Conservation (phyloP, 179 eudicot genomes). For the Dionaea muscipula region DNA sequence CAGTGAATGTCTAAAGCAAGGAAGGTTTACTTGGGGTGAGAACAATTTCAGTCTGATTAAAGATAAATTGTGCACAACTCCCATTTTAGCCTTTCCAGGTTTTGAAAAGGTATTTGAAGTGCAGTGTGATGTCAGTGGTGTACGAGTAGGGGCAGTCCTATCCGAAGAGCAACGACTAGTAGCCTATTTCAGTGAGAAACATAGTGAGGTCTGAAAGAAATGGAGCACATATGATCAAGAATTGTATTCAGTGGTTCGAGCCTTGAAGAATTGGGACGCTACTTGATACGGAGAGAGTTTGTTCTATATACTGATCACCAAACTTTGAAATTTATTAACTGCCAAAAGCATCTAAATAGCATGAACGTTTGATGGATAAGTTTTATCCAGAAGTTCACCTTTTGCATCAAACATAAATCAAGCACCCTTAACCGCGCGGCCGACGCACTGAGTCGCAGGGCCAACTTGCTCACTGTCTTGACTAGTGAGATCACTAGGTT, state of each 20-base stretch:
- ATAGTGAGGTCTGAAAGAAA: not conserved
- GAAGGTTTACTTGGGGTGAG: no score
- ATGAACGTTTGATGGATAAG: conserved; percentile 1
- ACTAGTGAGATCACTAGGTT: not conserved
- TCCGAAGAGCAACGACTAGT: not conserved
- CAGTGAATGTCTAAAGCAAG: no score
- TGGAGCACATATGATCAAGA: conserved; percentile 6
- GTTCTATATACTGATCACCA: conserved; percentile 3
- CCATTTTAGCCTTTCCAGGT: not conserved
- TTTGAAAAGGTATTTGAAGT: not conserved
- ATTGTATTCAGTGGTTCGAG: not conserved
- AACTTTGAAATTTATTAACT: not conserved
- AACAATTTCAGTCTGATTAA: not conserved
- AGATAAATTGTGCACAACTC: not conserved
- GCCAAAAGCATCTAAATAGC: not conserved
- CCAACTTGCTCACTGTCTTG: not conserved
- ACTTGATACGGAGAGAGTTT: not conserved
- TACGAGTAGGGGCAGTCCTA: not conserved
- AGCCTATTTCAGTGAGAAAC: not conserved
- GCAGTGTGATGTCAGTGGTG: not conserved
- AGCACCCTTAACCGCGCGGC: not conserved
- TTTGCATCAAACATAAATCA: not conserved
- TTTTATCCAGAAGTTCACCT: not conserved
- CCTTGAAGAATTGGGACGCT: conserved; percentile 1
- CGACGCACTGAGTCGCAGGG: not conserved